These are phyloP conservation scores for Pseudogymnoascus sp. DNA, from an alignment of 2,329 filamentous ascomycete species.

Conservation along the genomic window DNA sequence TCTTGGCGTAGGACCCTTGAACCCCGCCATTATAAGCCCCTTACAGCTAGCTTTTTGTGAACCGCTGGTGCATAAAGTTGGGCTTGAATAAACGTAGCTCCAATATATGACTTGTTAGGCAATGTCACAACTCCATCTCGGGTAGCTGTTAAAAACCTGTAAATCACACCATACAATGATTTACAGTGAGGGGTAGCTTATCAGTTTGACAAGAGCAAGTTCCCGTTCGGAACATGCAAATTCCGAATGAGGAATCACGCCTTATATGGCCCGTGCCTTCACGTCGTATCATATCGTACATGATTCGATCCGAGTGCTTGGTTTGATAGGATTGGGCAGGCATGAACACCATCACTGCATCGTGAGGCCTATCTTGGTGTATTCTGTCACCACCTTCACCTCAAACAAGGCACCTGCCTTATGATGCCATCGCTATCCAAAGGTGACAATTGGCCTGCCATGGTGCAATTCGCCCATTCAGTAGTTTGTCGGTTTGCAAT, in stretches of 20 bases:
- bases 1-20: neutral
- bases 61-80: neutral
- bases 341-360: neutral
- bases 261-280: conserved; percentile 2
- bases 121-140: neutral
- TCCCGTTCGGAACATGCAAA: neutral
- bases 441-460: neutral
- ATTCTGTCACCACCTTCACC: neutral
- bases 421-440: neutral
- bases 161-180: neutral
- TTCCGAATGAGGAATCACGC: neutral
- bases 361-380: neutral
- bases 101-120: neutral
- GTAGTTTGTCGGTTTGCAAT: neutral
- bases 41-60: neutral
- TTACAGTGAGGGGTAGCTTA: neutral
- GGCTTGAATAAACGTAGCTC: neutral
- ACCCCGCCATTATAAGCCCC: neutral
- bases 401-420: neutral
- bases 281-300: neutral
- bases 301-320: neutral
- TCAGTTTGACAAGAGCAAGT: neutral
- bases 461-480: neutral
- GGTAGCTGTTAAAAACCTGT: neutral
- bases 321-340: neutral